Percentiles rank a stretch among this genome's conserved stretches.
These are phyloP conservation scores for Vanrija pseudolonga DNA, from an alignment of 1,284 basidiomycete species.

Conservation along the genomic window DNA sequence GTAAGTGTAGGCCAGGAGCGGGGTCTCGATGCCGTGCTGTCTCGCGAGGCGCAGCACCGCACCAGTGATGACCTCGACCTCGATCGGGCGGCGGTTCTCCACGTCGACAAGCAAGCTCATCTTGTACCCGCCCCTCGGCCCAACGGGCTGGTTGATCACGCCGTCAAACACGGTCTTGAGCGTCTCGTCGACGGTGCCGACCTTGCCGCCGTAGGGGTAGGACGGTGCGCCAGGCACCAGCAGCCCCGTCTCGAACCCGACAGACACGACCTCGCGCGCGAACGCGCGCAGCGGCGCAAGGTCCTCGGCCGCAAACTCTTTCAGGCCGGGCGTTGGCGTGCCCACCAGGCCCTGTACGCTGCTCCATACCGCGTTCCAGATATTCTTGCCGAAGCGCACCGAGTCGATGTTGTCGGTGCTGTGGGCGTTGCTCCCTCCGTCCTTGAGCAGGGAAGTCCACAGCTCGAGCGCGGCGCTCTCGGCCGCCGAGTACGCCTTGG, in stretches of 20 bases:
- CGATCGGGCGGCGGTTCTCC: conserved; percentile 38
- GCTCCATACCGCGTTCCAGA: conserved; percentile 43
- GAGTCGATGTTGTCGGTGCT: conserved; percentile 28
- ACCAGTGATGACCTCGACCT: conserved; percentile 41
- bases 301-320: conserved; percentile 18
- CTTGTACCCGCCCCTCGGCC: conserved; percentile 27
- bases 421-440: conserved; percentile 24
- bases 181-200: conserved; percentile 17
- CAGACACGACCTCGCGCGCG: conserved; percentile 38
- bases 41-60: conserved; percentile 30
- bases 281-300: conserved; percentile 31
- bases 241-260: conserved; percentile 36
- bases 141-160: conserved; percentile 4
- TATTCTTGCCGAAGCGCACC: conserved; percentile 42
- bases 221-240: conserved; percentile 34
- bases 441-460: conserved; percentile 21
- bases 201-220: conserved; percentile 23
- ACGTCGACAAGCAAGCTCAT: conserved; percentile 38
- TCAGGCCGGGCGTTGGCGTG: conserved; percentile 27
- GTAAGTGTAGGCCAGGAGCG: conserved; percentile 27
- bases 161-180: background rate
- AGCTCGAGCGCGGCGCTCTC: conserved; percentile 23
- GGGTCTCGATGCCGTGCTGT: conserved; percentile 22
- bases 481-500: conserved; percentile 7
- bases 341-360: conserved; percentile 38